These are phyloP conservation scores for Solanum bulbocastanum DNA, from an alignment of 257 asterid genomes.

Conservation along the genomic window DNA sequence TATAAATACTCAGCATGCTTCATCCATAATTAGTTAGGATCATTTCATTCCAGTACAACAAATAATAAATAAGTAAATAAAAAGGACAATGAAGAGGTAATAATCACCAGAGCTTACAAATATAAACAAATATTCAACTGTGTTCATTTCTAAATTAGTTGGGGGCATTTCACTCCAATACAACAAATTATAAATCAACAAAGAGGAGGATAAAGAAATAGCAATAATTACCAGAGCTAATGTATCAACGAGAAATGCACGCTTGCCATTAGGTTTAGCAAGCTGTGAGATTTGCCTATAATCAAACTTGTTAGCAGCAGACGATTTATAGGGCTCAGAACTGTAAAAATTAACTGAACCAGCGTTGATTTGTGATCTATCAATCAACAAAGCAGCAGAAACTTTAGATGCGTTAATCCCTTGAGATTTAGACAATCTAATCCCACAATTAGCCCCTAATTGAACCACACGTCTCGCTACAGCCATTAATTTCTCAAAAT, in stretches of 20 bases:
- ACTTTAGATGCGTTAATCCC: not conserved
- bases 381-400: not conserved
- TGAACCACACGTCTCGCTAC: not conserved
- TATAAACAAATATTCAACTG: not conserved
- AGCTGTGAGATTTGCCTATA: constrained; percentile 43
- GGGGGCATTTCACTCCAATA: not conserved
- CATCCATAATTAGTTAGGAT: not conserved
- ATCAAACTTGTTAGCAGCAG: constrained; percentile 13
- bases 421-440: not conserved
- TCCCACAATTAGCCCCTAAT: constrained; percentile 1
- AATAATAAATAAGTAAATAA: not conserved
- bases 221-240: constrained; percentile 32
- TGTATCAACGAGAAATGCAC: constrained; percentile 43
- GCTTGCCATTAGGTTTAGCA: constrained; percentile 28
- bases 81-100: not conserved
- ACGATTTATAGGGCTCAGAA: constrained; percentile 10
- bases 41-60: not conserved
- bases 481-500: not conserved
- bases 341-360: constrained; percentile 8
- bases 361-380: not conserved
- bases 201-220: not conserved
- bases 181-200: not conserved
- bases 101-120: constrained; percentile 26
- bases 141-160: not conserved
- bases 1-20: not conserved